Base-by-base conservation (phyloP, 1,139 yeast species). In the Suhomyces bokatorum region DNA sequence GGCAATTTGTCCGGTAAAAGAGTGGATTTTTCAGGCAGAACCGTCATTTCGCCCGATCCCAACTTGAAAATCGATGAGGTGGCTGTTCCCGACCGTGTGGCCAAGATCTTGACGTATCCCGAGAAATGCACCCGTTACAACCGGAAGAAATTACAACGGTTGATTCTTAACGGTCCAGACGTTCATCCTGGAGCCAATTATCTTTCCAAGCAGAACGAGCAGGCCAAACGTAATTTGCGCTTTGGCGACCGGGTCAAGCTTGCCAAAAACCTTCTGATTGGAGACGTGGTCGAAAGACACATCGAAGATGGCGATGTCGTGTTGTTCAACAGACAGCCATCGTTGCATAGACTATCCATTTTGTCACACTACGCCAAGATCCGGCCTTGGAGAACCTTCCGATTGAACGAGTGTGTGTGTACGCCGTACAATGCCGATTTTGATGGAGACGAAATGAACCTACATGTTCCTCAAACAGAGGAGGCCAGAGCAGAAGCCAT, bases 401-500 rank as follows among this genome's bases (percentile, higher is more conserved):
- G 99, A 55, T 78, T 95, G 57, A 95, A 95, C 62, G 99, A 95
- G 67, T 95, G 99, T 85, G 99, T 93, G 13, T 95, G 99, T 74
- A 93, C 99, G 0, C 99, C 99, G 1, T 95, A 93, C 69, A 95
- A 95, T 66, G 99, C 99, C 35, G 99, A 95, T 79, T 95, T 95
- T 62, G 99, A 95, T 67, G 99, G 99, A 66, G 99, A 95, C 69
- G 99, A 95, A 69, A 95, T 95, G 99, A 95, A 95, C 66, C 75
- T 95, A 62, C 99, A 95, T 62, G 99, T 95, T 36, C 99, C 99
- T 2, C 99, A 95, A 69, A 93, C 99, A 0, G 99, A 95, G 67
- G 99, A 95, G 67, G 99, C 99, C 1, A 77, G 99, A 55, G 96
- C 99, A 0, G 99, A 95, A 67, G 99, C 99, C 14, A 89, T 93